Evolutionary conservation across 768 basidiomycete species (phyloP), one percentile per base, ranked within the genome.

Genomic region (Multifurca ochricompacta): DNA sequence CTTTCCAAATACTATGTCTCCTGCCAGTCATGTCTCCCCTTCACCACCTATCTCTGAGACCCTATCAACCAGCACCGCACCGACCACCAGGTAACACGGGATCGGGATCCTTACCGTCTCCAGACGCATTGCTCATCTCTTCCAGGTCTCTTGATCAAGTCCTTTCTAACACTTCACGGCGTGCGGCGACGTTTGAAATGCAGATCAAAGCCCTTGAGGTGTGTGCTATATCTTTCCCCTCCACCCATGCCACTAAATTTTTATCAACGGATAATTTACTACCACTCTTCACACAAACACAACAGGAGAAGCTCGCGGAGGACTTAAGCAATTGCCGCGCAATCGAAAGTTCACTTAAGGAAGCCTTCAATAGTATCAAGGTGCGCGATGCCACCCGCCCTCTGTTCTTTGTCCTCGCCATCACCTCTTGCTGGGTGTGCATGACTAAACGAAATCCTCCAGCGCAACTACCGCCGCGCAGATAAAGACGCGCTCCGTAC

Each of bases 321-420:
- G 78, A 82, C 65, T 69, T 89, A 45, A 82, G 82, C 63, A 87
- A 88, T 64, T 87, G 86, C 49, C 74, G 83, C 50, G 81, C 83
- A 11, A 82, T 89, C 59, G 84, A 89, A 59, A 77, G 77, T 59
- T 75, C 81, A 13, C 73, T 89, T 42, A 80, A 81, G 58, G 85
- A 85, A 49, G 77, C 84, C 4, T 77, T 80, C 50, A 72, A 67
- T 59, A 76, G 74, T 49, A 70, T 89, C 27, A 77, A 82, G 63
- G 87, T 83, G 35, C 53, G 75, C 67, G 14, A 19, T 50, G 54
- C 48, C 48, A 54, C 47, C 53, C 31, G 16, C 41, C 4, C 42
- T n/a, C 39, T 21, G 21, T 25, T n/a, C 16, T 45, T 14, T 19
- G 30, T 4, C 16, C 30, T 37, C 19, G 25, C 10, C 3, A 32